Base-by-base conservation (phyloP, 78 protist species). In the Dictyostelium firmibasis region DNA sequence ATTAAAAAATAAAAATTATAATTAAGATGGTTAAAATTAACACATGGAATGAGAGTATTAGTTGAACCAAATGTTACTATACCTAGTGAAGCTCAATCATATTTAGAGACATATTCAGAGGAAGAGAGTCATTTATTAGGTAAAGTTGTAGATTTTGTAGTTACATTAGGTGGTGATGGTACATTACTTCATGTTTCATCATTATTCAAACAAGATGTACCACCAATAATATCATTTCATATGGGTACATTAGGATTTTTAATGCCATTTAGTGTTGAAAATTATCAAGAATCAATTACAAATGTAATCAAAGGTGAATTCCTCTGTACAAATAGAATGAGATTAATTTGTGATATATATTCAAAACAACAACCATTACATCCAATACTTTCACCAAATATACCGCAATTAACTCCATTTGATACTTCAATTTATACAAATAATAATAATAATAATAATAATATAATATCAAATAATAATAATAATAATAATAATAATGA, bases 131-230 rank as follows among this genome's bases (percentile, higher is more conserved):
- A 88, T 64, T 14, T 78, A 9, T 35, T 88, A 16, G 93, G 93
- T 11, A 88, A 88, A 38, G 86, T 88, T 3, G 93, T 98, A 0
- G 99, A 98, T 75, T 79, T 98, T 7, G 89, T 98, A 8, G 50
- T 98, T 1, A 50, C 93, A 18, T 57, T 98, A 6, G 99, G 99
- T 35, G 99, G 99, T 11, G 99, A 98, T 84, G 99, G 99, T 14
- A 98, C 99, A 3, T 36, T 98, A 4, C 79, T 98, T 33, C 96
- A 98, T 85, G 97, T 93, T 10, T 81, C 96, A 9, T 62, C 92
- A 29, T 53, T 97, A 25, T 98, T 98, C n/a, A 75, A 85, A 43
- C 70, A 96, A 27, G 91, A 64, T 35, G 89, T 91, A 27, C 97
- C 97, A 29, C 99, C 99, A 1, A 81, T 98, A 10, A 35, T 98